Evolutionary conservation across 2,329 filamentous ascomycete genomes (phyloP).

Genomic region (Thelonectria blattea): DNA sequence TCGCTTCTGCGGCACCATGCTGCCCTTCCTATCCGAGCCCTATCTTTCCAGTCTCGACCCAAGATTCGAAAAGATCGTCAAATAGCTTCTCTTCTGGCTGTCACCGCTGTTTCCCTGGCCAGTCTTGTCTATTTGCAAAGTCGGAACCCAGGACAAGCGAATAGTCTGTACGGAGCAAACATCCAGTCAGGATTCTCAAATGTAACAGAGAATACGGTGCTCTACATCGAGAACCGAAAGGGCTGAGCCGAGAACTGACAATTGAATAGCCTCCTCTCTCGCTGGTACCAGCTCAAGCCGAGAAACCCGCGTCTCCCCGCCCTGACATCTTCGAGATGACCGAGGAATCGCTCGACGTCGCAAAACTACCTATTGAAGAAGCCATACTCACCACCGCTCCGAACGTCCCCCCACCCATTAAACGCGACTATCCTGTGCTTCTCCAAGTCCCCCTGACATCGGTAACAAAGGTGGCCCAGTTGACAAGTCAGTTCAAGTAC

Average conservation of each 20-base stretch:
- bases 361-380: not conserved
- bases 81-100: not conserved
- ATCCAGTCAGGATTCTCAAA: too few relatives aligned
- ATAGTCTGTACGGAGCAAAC: not conserved
- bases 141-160: not conserved
- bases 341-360: not conserved
- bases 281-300: not conserved
- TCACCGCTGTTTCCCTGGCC: not conserved
- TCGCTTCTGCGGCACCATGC: not conserved
- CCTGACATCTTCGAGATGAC: not conserved
- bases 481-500: slow-evolving; percentile 24
- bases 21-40: not conserved
- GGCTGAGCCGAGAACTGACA: not conserved
- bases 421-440: not conserved
- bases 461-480: slow-evolving; percentile 18
- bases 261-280: not conserved
- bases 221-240: not conserved
- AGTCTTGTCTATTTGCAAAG: not conserved
- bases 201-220: too few relatives aligned
- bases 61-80: not conserved
- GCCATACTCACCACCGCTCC: not conserved
- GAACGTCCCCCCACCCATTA: not conserved
- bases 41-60: not conserved
- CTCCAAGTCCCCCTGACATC: slow-evolving; percentile 1
- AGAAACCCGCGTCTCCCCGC: not conserved